phyloP scores from a whole-genome alignment of 257 asterid genomes.

The Leptodermis oblonga region DNA sequence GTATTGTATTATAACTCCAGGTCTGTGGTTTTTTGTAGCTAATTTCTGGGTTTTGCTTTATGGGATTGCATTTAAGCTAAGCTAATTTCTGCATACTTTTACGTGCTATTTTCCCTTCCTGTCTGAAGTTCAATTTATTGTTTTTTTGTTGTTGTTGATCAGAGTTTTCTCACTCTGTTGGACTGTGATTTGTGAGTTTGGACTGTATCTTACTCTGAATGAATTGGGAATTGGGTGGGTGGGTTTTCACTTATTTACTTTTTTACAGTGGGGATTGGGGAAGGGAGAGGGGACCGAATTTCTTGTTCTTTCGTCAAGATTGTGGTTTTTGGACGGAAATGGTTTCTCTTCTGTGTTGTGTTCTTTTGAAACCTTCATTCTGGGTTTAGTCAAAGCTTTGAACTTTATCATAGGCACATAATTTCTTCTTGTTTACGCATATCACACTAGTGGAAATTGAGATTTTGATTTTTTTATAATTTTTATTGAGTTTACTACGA shows the following conservation, averaged over 20 bases:
- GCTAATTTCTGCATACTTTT: not conserved
- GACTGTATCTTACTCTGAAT: not conserved
- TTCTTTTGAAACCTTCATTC: not conserved
- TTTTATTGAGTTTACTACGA: not conserved
- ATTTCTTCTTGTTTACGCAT: not conserved
- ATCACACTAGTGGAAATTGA: not conserved
- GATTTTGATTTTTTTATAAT: not conserved
- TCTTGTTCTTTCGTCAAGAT: not conserved
- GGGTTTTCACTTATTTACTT: conserved; percentile 1
- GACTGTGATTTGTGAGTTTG: not conserved
- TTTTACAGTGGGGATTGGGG: not conserved
- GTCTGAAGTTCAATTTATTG: not conserved
- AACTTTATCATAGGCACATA: not conserved
- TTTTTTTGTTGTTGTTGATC: no score
- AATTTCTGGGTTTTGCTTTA: not conserved
- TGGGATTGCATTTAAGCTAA: conserved; percentile 7
- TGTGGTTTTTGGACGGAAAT: not conserved
- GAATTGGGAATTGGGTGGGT: not conserved
- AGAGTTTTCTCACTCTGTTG: not conserved
- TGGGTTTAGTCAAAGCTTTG: not conserved
- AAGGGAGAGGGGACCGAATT: not conserved
- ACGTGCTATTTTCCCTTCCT: not conserved
- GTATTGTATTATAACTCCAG: conserved; percentile 11
- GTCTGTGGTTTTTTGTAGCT: conserved; percentile 2
- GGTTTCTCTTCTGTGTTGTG: not conserved